Conservation (phyloP, 148 eudicot genomes). For the Euryodendron excelsum region DNA sequence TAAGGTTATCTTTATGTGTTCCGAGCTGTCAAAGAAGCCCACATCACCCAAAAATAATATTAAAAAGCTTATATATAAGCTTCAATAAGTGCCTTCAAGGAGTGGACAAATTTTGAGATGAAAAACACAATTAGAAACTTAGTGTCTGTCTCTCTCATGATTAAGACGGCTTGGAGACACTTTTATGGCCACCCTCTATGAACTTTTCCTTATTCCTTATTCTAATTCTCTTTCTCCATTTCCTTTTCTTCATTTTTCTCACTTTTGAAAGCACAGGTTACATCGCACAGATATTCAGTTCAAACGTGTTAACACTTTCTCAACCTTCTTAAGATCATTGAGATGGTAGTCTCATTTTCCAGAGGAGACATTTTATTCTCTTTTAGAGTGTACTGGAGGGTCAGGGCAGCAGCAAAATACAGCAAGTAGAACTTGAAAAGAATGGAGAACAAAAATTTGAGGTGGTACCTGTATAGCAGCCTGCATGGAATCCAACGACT, state of each 20-base stretch:
- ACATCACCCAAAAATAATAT: background rate
- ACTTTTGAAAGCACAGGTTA: background rate
- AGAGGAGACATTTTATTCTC: background rate
- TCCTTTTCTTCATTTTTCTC: background rate
- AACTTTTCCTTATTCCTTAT: background rate
- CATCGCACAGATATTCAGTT: background rate
- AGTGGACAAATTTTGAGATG: background rate
- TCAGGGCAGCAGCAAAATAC: background rate
- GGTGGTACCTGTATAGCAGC: constrained; percentile 65
- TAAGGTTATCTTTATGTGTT: too few relatives aligned
- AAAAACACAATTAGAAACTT: background rate
- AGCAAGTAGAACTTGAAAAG: background rate
- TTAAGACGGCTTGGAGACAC: background rate
- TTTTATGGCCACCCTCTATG: too few relatives aligned
- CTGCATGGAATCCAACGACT: constrained; percentile 48
- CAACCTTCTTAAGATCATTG: background rate
- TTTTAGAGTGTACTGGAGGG: background rate
- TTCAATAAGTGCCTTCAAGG: background rate
- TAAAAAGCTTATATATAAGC: background rate
- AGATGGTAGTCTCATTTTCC: background rate
- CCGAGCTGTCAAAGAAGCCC: too few relatives aligned
- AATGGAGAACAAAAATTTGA: background rate
- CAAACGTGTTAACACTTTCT: background rate
- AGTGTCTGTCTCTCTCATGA: background rate
- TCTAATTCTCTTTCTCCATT: background rate